Evolutionary conservation across 331 rosid species (phyloP).

Genomic region (Erythrophleum ivorense): DNA sequence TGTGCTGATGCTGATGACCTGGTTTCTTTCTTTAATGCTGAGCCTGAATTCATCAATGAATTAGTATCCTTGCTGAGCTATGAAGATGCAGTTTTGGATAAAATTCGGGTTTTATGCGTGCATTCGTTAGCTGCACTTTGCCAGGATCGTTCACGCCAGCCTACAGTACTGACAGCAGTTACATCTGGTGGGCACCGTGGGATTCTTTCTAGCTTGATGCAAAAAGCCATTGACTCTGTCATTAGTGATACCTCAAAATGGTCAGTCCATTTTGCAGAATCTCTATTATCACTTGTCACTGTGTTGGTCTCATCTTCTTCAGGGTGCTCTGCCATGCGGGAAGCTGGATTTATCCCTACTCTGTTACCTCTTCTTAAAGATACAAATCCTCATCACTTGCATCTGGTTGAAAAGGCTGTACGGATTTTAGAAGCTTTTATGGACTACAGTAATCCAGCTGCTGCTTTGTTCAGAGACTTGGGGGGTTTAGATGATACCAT

Average conservation of each 20-base stretch:
- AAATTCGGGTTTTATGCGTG: slow-evolving; percentile 79
- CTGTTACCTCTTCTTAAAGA: slow-evolving; percentile 93
- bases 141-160: slow-evolving; percentile 92
- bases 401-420: slow-evolving; percentile 92
- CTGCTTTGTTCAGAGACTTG: slow-evolving; percentile 93
- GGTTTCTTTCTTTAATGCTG: slow-evolving; percentile 89
- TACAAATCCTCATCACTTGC: slow-evolving; percentile 86
- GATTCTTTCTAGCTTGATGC: slow-evolving; percentile 94
- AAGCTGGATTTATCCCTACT: slow-evolving; percentile 97
- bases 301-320: slow-evolving; percentile 94
- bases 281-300: slow-evolving; percentile 87
- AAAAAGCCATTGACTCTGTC: slow-evolving; percentile 85
- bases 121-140: slow-evolving; percentile 92
- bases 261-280: slow-evolving; percentile 91
- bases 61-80: slow-evolving; percentile 80
- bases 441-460: slow-evolving; percentile 99
- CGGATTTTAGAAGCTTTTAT: slow-evolving; percentile 95
- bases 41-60: slow-evolving; percentile 97
- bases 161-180: slow-evolving; percentile 81
- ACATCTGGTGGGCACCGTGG: slow-evolving; percentile 99
- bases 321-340: slow-evolving; percentile 95
- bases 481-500: slow-evolving; percentile 98
- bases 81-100: slow-evolving; percentile 86
- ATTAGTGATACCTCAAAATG: slow-evolving; percentile 68
- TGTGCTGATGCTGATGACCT: slow-evolving; percentile 83